These are phyloP conservation scores for Calocybe gangraenosa DNA, from an alignment of 768 basidiomycete species.

Conservation along the genomic window DNA sequence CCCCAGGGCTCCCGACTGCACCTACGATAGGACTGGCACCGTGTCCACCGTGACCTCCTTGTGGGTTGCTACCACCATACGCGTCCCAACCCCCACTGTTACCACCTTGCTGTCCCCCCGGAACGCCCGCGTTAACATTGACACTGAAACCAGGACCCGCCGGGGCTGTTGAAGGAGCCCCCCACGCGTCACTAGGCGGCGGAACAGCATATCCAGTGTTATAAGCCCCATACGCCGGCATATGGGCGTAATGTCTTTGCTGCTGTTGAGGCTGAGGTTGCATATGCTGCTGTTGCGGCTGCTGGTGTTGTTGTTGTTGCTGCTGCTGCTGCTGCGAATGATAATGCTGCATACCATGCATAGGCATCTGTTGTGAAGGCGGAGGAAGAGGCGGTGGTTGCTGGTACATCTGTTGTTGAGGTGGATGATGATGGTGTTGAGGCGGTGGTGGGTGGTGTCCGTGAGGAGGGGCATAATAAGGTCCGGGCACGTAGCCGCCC, in stretches of 20 bases:
- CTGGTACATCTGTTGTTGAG: conserved; percentile 22
- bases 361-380: conserved; percentile 16
- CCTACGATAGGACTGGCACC: not conserved
- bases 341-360: conserved; percentile 20
- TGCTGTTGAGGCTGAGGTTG: conserved; percentile 10
- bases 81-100: conserved; percentile 5
- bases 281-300: conserved; percentile 12
- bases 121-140: not conserved
- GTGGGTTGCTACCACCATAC: not conserved
- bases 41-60: not conserved
- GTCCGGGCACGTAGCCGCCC: not conserved
- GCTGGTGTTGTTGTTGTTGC: too few relatives aligned
- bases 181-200: conserved; percentile 9
- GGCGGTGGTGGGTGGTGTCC: conserved; percentile 6
- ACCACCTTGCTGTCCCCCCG: not conserved
- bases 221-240: conserved; percentile 1
- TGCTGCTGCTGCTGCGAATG: conserved; percentile 22
- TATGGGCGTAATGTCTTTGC: conserved; percentile 11
- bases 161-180: conserved; percentile 2
- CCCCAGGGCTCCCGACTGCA: conserved; percentile 23
- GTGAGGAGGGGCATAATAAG: conserved; percentile 6
- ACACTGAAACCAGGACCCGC: not conserved
- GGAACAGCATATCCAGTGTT: conserved; percentile 5
- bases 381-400: conserved; percentile 16
- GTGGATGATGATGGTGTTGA: conserved; percentile 7